Conservation (phyloP, 352 stramenopile genomes). For the Globisporangium cederbergense region DNA sequence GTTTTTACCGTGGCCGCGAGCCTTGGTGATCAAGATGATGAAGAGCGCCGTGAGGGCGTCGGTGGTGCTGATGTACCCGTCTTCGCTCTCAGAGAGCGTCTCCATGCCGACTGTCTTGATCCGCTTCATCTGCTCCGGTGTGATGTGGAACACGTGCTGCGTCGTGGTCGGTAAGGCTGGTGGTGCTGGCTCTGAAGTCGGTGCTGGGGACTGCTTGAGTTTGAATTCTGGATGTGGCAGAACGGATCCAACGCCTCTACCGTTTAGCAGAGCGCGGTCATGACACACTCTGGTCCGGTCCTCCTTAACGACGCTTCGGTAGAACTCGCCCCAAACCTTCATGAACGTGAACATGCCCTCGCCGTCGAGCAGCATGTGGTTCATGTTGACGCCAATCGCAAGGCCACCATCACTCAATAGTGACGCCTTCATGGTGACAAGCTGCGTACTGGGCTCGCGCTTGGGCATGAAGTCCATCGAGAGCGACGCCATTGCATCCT, state of each 20-base stretch:
- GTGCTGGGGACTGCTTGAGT: conserved; percentile 8
- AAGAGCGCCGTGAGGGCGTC: conserved; percentile 53
- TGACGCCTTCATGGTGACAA: conserved; percentile 36
- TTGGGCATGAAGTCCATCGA: conserved; percentile 35
- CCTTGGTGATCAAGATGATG: conserved; percentile 42
- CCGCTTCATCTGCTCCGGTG: conserved; percentile 34
- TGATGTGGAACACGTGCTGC: conserved; percentile 47
- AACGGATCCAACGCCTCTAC: conserved; percentile 16
- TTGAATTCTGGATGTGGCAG: conserved; percentile 46
- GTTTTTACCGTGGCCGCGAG: conserved; percentile 35
- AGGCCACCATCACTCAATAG: conserved; percentile 44
- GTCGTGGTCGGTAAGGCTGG: conserved; percentile 21
- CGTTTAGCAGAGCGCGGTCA: conserved; percentile 33
- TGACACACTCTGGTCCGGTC: conserved; percentile 31
- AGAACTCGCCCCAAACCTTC: conserved; percentile 55
- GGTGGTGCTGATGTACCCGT: conserved; percentile 45
- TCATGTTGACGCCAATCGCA: conserved; percentile 39
- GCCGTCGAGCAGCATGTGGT: conserved; percentile 45
- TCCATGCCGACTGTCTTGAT: conserved; percentile 34
- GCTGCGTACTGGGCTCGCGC: conserved; percentile 15
- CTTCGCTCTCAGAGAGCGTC: conserved; percentile 1
- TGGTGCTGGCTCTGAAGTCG: background rate
- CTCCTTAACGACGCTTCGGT: conserved; percentile 27
- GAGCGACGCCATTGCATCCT: conserved; percentile 27
- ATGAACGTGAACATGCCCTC: conserved; percentile 60